Evolutionary conservation across 805 yeast species (phyloP).

Genomic region (Limtongozyma cylindracea): DNA sequence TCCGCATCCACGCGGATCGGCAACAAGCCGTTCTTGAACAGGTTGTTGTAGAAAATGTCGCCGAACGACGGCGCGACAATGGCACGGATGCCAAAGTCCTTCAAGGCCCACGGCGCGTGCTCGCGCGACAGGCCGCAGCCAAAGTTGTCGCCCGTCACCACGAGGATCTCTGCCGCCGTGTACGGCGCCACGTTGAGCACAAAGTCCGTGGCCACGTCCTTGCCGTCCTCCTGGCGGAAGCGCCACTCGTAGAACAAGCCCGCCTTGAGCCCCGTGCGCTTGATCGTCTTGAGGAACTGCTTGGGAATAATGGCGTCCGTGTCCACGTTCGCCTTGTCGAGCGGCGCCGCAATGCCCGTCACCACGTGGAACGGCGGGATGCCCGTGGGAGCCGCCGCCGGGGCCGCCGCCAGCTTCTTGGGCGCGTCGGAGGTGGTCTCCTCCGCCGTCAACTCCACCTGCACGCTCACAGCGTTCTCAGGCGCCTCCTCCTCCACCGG

Average conservation of each 20-base stretch:
- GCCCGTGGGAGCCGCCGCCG: slow-evolving; percentile 13
- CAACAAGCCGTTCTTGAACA: slow-evolving; percentile 83
- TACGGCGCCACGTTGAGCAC: slow-evolving; percentile 71
- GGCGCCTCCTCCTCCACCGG: slow-evolving; percentile 43
- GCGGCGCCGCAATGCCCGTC: slow-evolving; percentile 79
- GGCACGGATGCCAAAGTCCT: slow-evolving; percentile 89
- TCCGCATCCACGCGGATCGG: slow-evolving; percentile 83
- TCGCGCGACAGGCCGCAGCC: slow-evolving; percentile 99
- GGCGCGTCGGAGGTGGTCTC: slow-evolving; percentile 14
- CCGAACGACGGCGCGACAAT: slow-evolving; percentile 97
- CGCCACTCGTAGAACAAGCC: slow-evolving; percentile 89
- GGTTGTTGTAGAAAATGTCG: slow-evolving; percentile 93
- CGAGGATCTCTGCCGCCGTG: slow-evolving; percentile 54
- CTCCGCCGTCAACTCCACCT: slow-evolving; percentile 27
- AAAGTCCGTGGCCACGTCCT: slow-evolving; percentile 70
- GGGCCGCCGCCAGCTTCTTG: slow-evolving; percentile 1
- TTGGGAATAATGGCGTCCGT: slow-evolving; percentile 98
- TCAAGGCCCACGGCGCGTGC: slow-evolving; percentile 98
- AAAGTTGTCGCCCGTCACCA: slow-evolving; percentile 89
- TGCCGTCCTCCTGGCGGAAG: slow-evolving; percentile 39
- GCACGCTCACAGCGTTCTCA: slow-evolving; percentile 47
- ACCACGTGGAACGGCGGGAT: slow-evolving; percentile 55
- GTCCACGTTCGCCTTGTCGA: slow-evolving; percentile 86
- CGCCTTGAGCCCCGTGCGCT: slow-evolving; percentile 75
- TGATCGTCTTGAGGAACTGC: slow-evolving; percentile 92